phyloP scores from a whole-genome alignment of 129 eudicot genomes.

The Artemisia argyi region DNA sequence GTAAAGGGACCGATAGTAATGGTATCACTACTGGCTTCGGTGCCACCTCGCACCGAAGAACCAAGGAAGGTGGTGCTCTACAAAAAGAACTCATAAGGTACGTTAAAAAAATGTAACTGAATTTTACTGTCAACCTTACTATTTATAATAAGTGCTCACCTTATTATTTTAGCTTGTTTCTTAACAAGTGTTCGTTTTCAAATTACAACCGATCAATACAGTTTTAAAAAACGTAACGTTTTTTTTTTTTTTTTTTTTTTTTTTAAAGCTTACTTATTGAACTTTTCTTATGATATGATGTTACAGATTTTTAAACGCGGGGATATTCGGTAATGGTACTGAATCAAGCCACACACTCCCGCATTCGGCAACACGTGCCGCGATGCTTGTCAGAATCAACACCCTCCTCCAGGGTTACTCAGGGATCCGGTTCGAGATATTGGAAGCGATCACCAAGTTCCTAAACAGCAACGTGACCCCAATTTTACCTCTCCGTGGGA shows the following conservation, averaged over 20 bases:
- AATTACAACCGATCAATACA: no score
- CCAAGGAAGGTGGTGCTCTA: constrained; percentile 46
- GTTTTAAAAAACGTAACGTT: no score
- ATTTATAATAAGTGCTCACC: no score
- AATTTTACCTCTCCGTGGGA: constrained; percentile 38
- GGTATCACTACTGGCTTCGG: constrained; percentile 48
- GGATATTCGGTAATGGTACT: constrained; percentile 37
- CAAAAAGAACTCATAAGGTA: constrained; percentile 46
- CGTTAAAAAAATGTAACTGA: no score
- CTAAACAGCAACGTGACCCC: constrained; percentile 39
- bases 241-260: neutral
- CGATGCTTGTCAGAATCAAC: constrained; percentile 39
- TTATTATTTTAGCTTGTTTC: no score
- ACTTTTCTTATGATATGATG: neutral
- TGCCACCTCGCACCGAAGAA: constrained; percentile 43
- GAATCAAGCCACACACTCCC: constrained; percentile 43
- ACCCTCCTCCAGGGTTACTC: constrained; percentile 48
- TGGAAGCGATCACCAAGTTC: constrained; percentile 38
- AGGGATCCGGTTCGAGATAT: constrained; percentile 40
- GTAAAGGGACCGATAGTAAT: constrained; percentile 41
- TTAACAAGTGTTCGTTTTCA: no score
- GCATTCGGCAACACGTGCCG: constrained; percentile 39
- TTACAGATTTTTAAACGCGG: constrained; percentile 39
- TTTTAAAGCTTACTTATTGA: neutral
- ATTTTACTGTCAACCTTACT: no score